Percentiles rank a stretch among this genome's conserved stretches.
phyloP scores from a whole-genome alignment of 192 early-diverging fungal species.

The Backusella morwellensis region DNA sequence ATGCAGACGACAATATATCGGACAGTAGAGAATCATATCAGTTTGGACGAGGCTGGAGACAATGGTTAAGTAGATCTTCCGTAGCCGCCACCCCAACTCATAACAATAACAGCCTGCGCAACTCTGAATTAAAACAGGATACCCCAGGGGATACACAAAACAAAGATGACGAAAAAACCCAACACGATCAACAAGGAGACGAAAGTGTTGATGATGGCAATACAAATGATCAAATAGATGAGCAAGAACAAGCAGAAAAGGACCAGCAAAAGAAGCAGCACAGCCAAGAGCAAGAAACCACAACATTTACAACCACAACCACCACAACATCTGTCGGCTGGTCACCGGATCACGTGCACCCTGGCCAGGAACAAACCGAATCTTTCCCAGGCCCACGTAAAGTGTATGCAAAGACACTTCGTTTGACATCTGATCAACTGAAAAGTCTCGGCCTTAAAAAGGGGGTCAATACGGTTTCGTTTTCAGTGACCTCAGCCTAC shows the following conservation, averaged over 20 bases:
- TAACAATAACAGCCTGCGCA: background rate
- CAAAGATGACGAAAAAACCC: background rate
- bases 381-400: constrained; percentile 18
- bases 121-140: background rate
- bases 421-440: constrained; percentile 93
- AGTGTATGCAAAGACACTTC: constrained; percentile 85
- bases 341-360: constrained; percentile 23
- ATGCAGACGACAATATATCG: background rate
- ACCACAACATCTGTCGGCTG: constrained; percentile 34
- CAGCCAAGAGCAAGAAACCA: constrained; percentile 10
- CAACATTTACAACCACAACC: constrained; percentile 38
- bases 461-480: constrained; percentile 89
- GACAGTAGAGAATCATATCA: constrained; percentile 37
- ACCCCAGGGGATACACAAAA: background rate
- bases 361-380: constrained; percentile 5
- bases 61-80: constrained; percentile 42
- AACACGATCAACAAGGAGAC: background rate
- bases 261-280: background rate
- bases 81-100: constrained; percentile 7
- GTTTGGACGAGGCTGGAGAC: constrained; percentile 39
- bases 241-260: background rate
- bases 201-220: background rate
- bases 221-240: background rate
- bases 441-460: constrained; percentile 76
- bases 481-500: constrained; percentile 77